Conservation (phyloP, 2,329 filamentous ascomycete genomes). For the Fusarium torulosum region DNA sequence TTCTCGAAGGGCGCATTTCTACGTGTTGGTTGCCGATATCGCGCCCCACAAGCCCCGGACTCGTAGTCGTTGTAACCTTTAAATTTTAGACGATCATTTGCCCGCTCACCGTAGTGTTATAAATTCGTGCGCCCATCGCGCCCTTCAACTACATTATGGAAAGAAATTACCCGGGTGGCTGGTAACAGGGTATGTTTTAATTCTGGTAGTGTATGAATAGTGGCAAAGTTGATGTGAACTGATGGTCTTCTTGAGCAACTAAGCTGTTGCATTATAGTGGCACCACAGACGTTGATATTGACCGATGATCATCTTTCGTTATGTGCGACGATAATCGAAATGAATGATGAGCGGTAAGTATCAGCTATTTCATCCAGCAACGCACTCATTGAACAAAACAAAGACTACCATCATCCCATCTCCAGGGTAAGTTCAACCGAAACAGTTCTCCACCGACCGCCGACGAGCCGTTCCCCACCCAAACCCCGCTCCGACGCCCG, state of each 20-base stretch:
- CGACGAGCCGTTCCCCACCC: conserved; percentile 12
- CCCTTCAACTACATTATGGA: conserved; percentile 16
- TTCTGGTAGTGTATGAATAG: too few species aligned
- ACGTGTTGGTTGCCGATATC: conserved; percentile 37
- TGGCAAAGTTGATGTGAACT: neutral
- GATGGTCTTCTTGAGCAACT: too few species aligned
- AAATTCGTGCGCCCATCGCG: neutral
- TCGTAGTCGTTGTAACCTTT: conserved; percentile 18
- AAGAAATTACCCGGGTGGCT: neutral
- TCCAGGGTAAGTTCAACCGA: conserved; percentile 28
- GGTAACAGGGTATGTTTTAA: neutral
- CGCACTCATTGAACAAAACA: neutral
- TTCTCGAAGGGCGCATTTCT: conserved; percentile 24
- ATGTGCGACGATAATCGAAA: neutral
- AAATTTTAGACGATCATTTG: conserved; percentile 20
- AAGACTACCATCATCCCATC: neutral
- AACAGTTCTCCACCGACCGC: conserved; percentile 7
- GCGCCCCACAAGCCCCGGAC: conserved; percentile 36
- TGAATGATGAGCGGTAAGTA: neutral
- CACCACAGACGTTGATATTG: too few species aligned
- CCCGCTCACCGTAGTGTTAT: conserved; percentile 4
- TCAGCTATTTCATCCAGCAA: neutral
- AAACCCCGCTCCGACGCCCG: conserved; percentile 43
- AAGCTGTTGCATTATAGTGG: too few species aligned
- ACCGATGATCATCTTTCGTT: neutral